phyloP scores from a whole-genome alignment of 805 yeast genomes.

The Alloascoidea africana region DNA sequence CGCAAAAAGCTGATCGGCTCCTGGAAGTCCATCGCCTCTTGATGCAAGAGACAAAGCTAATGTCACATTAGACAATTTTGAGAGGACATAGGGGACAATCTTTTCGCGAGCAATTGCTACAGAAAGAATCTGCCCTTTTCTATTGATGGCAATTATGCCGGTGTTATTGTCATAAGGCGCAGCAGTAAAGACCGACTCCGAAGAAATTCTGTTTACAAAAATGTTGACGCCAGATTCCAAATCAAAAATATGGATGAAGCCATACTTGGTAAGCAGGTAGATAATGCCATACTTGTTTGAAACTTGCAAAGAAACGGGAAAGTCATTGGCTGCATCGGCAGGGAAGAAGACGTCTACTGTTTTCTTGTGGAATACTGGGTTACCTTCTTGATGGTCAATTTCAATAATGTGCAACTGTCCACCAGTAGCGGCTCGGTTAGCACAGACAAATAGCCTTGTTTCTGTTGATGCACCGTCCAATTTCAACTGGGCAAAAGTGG shows the following conservation, averaged over 20 bases:
- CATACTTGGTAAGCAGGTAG: slow-evolving; percentile 86
- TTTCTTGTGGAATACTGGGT: slow-evolving; percentile 79
- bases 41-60: slow-evolving; percentile 82
- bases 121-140: slow-evolving; percentile 87
- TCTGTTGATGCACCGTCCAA: slow-evolving; percentile 59
- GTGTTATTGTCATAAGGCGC: slow-evolving; percentile 51
- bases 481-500: slow-evolving; percentile 65
- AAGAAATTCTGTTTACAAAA: slow-evolving; percentile 91
- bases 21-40: slow-evolving; percentile 83
- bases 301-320: slow-evolving; percentile 87
- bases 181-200: slow-evolving; percentile 90
- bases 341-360: slow-evolving; percentile 92
- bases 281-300: slow-evolving; percentile 76
- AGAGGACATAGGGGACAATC: slow-evolving; percentile 78
- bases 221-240: slow-evolving; percentile 83
- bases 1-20: slow-evolving; percentile 83
- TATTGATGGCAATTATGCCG: slow-evolving; percentile 89
- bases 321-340: slow-evolving; percentile 89
- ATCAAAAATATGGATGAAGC: slow-evolving; percentile 92
- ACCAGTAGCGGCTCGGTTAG: slow-evolving; percentile 74
- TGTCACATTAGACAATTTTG: slow-evolving; percentile 72
- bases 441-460: slow-evolving; percentile 84
- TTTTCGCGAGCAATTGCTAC: slow-evolving; percentile 78
- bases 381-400: slow-evolving; percentile 80
- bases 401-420: slow-evolving; percentile 86